phyloP scores from a whole-genome alignment of 345 rosid genomes.

The Eucalyptus albens region DNA sequence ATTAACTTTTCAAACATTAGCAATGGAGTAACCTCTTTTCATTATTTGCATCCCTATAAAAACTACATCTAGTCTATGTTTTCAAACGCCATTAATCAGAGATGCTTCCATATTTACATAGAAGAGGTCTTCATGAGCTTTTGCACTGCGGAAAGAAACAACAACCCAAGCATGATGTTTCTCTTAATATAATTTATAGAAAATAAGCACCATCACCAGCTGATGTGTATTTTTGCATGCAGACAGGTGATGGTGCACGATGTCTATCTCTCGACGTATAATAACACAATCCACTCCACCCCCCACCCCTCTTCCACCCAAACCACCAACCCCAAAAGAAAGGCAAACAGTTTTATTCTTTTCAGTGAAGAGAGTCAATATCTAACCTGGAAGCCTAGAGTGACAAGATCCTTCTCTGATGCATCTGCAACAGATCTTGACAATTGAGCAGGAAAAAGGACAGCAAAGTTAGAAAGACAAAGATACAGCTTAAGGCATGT shows the following conservation, averaged over 20 bases:
- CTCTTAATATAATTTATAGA: background rate
- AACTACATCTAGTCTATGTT: background rate
- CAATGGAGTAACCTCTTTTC: background rate
- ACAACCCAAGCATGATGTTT: background rate
- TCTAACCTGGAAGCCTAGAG: conserved; percentile 94
- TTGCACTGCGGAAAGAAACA: background rate
- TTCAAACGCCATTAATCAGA: background rate
- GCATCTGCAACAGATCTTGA: conserved; percentile 91
- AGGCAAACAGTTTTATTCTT: background rate
- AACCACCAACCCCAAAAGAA: background rate
- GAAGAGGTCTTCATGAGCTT: background rate
- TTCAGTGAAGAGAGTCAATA: background rate
- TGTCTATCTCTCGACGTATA: background rate
- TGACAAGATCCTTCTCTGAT: conserved; percentile 80
- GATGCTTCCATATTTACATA: background rate
- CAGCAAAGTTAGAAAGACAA: background rate
- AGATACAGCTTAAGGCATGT: background rate
- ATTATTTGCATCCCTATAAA: background rate
- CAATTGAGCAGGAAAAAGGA: background rate
- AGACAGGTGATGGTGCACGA: background rate
- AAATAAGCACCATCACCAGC: background rate
- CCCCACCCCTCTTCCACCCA: background rate
- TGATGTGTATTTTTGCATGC: background rate
- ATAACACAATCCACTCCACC: background rate
- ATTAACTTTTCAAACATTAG: background rate